Evolutionary conservation across 2,329 filamentous ascomycete genomes (phyloP), one percentile per base, ranked within the genome.

Genomic region (Aspergillus transmontanensis): DNA sequence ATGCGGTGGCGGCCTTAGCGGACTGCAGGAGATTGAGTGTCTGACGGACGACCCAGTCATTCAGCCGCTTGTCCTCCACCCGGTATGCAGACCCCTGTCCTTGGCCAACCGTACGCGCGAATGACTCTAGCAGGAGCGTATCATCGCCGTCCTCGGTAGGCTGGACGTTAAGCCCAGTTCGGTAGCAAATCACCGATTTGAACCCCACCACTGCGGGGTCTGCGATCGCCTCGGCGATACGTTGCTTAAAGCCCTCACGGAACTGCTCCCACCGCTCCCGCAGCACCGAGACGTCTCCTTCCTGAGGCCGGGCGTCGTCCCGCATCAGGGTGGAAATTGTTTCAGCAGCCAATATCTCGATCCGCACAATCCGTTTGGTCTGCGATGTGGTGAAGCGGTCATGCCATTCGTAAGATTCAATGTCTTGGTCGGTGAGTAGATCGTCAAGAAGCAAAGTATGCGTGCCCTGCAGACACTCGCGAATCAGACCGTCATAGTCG

Each of bases 101-200:
- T 71, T 21, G 71, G 69, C 26, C 61, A 6, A 75, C 60, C 14
- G 66, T 72, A 2, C 72, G 71, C 23, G 71, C 69, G 43, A 78
- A 71, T 11, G 73, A 71, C 28, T 69, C 69, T 9, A 75, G 43
- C 0, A 61, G n/a, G 2, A 78, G 21, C 5, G 59, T 50, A 14
- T 61, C 78, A 28, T 79, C 72, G 12, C 80, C 80, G 1, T 81
- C 79, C 1, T 82, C 74, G 59, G 84, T 79, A 9, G 83, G 73
- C n/a, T 84, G 79, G 19, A 94, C 81, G 45, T 86, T 85, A 6
- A 94, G 81, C 0, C 92, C 92, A 0, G 89, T 91, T 16, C 92
- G 85, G 74, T 95, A 95, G 78, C 92, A 94, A 60, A 96, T 87
- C 56, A 94, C 87, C 1, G 89, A 91, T 76, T 96, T 95, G 84